Base-by-base conservation (phyloP, 2,329 filamentous ascomycete genomes). In the Paramyrothecium sp. region DNA sequence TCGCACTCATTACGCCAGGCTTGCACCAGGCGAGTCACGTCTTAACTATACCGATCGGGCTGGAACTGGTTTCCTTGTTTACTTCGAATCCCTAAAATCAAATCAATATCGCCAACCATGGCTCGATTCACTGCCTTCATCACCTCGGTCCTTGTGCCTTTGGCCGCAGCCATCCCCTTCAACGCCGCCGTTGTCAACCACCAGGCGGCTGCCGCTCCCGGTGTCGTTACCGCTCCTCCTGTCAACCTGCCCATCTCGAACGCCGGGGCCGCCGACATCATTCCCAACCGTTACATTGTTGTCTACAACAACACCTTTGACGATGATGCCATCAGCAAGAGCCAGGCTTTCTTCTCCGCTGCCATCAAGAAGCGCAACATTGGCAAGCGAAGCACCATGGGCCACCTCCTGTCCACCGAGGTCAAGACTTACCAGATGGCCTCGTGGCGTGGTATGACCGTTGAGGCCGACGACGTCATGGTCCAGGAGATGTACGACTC, bases 221-320 rank as follows among this genome's bases (percentile, higher is more conserved):
- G 26, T 30, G 59, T 58, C 23, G 61, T 61, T 30, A 38, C 62
- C 20, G 54, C 49, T 23, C 56, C 62, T 58, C 60, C 63, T 53
- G 66, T 66, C 58, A 61, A 64, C 55, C 70, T 71, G 56, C 60
- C 80, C 62, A 71, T 87, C 64, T 70, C 72, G 64, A 87, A 86
- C 67, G 68, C 76, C 2, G 70, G 77, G 33, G 78, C 77, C 55
- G 62, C 62, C 11, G 73, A 84, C 63, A 70, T 81, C 58, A 79
- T 88, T 51, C 73, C 81, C 38, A 80, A 83, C 73, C 75, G 78
- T 52, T 89, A 86, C 71, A 88, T 89, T 60, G 84, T 88, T 55
- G 84, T 89, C 57, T 88, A 87, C 76, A 84, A 87, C 69, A 76
- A 75, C 61, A 80, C 78, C 56, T 79, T 78, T 62, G 75, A 73